These are phyloP conservation scores for Phytophthora sojae DNA, from an alignment of 352 stramenopile genomes.

Conservation along the genomic window DNA sequence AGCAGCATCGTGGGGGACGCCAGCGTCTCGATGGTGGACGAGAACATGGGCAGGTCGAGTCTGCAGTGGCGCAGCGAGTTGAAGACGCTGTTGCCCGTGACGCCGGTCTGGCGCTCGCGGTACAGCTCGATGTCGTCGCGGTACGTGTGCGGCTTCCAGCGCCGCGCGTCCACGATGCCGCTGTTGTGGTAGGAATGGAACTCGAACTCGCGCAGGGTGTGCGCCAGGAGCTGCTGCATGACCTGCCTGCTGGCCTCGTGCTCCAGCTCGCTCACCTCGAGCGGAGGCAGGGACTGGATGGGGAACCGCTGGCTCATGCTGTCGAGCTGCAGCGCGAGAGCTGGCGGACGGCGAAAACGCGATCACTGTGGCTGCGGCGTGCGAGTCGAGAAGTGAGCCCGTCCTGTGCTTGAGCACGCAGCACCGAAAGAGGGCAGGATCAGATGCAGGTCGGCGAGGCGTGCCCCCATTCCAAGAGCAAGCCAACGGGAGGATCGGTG, in stretches of 20 bases:
- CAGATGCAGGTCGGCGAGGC: constrained; percentile 19
- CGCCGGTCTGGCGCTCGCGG: constrained; percentile 42
- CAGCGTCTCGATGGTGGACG: constrained; percentile 37
- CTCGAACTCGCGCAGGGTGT: constrained; percentile 62
- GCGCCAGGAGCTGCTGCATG: constrained; percentile 46
- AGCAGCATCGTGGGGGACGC: constrained; percentile 53
- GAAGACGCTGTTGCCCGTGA: constrained; percentile 36
- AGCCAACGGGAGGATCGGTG: not conserved
- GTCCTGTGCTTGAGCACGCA: not conserved
- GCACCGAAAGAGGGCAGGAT: constrained; percentile 17
- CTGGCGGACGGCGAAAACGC: not conserved
- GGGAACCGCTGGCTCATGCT: constrained; percentile 50
- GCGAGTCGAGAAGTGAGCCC: constrained; percentile 38
- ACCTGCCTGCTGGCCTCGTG: constrained; percentile 41
- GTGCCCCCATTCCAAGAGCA: not conserved
- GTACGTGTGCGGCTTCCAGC: constrained; percentile 56
- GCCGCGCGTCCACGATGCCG: constrained; percentile 43
- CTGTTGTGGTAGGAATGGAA: constrained; percentile 41
- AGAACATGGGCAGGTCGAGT: constrained; percentile 41
- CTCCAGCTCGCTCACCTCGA: constrained; percentile 44
- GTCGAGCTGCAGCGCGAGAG: constrained; percentile 9
- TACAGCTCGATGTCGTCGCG: constrained; percentile 57
- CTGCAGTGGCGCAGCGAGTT: constrained; percentile 32
- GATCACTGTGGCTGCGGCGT: constrained; percentile 5
- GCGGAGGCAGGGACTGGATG: constrained; percentile 47